Conservation (phyloP, 23 red algal species). For the Cyanidioschyzon merolae region DNA sequence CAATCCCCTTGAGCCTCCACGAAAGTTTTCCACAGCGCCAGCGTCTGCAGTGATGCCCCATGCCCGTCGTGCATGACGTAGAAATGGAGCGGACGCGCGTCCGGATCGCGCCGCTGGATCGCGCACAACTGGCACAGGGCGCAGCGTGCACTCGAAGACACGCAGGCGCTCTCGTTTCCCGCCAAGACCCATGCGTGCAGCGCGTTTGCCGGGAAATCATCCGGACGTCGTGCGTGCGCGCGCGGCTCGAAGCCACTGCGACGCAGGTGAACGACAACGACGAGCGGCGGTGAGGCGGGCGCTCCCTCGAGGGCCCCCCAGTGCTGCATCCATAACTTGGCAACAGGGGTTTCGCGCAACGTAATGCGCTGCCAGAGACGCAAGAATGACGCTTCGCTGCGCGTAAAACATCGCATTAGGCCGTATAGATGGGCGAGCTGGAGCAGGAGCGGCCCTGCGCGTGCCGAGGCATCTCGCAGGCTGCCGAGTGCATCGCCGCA, state of each 20-base stretch:
- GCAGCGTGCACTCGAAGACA: neutral
- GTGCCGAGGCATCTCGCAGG: neutral
- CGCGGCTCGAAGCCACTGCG: neutral
- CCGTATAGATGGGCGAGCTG: neutral
- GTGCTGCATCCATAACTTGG: neutral
- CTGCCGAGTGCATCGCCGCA: neutral
- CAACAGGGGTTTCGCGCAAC: neutral
- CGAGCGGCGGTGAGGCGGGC: neutral
- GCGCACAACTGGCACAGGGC: constrained; percentile 12
- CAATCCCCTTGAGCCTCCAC: neutral
- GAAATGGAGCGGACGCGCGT: neutral
- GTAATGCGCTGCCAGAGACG: neutral
- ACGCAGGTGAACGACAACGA: neutral
- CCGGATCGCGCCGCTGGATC: neutral
- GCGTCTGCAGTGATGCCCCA: neutral
- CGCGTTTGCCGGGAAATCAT: neutral
- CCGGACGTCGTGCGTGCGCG: neutral
- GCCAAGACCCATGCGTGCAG: constrained; percentile 4
- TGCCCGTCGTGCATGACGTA: constrained; percentile 4
- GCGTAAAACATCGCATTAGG: constrained; percentile 6
- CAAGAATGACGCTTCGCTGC: neutral
- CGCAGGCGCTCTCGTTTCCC: neutral
- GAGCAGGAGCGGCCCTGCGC: neutral
- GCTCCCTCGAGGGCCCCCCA: neutral
- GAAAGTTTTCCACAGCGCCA: neutral